Evolutionary conservation across 2,329 filamentous ascomycete genomes (phyloP).

Genomic region (Colletotrichum scovillei): DNA sequence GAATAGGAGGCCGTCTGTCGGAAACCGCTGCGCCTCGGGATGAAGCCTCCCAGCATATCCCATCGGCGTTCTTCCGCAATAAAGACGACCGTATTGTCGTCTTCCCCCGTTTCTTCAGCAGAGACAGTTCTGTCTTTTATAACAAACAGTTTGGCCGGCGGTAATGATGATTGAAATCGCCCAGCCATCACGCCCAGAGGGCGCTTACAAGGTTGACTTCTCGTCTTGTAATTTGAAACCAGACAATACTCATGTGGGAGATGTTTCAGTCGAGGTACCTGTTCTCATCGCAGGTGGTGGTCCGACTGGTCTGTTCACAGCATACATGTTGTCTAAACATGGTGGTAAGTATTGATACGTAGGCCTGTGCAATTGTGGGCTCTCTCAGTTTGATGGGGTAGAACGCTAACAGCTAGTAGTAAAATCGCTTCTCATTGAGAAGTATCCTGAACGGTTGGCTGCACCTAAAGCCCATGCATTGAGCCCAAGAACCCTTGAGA

Average conservation of each 20-base stretch:
- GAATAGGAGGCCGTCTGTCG: not conserved
- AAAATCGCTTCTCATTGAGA: slow-evolving; percentile 44
- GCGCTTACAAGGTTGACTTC: not conserved
- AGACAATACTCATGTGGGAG: not conserved
- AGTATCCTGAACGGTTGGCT: slow-evolving; percentile 43
- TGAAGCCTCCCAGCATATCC: not conserved
- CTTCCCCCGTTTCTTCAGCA: not conserved
- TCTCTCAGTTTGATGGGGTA: slow-evolving; percentile 15
- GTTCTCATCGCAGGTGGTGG: slow-evolving; percentile 51
- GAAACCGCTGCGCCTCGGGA: not conserved
- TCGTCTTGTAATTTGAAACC: not conserved
- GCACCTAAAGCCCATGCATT: slow-evolving; percentile 40
- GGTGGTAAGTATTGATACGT: slow-evolving; percentile 17
- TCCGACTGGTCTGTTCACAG: slow-evolving; percentile 48
- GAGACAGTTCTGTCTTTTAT: not conserved
- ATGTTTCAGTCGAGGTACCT: slow-evolving; percentile 39
- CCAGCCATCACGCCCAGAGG: not conserved
- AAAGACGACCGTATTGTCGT: not conserved
- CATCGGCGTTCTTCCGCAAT: not conserved
- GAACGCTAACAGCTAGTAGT: slow-evolving; percentile 36
- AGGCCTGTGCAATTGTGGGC: not conserved
- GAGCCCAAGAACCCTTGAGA: slow-evolving; percentile 32
- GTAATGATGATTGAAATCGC: not conserved
- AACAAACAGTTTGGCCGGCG: not conserved
- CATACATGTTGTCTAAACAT: slow-evolving; percentile 43